Evolutionary conservation across 1,284 basidiomycete genomes (phyloP).

Genomic region (Rhizoctonia solani): DNA sequence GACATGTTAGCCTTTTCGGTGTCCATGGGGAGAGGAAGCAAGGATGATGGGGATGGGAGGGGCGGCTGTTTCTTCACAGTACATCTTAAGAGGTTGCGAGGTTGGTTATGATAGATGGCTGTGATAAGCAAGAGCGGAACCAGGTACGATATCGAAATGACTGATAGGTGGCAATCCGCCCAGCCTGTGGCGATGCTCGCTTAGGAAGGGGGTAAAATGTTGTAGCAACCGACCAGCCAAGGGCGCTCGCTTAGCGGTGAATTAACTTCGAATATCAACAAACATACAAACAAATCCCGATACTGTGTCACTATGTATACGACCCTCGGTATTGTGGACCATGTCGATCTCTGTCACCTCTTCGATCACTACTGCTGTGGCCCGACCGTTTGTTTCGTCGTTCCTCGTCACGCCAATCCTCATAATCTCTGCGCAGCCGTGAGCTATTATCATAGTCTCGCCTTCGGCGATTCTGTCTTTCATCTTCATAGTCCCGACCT

Average conservation of each 20-base stretch:
- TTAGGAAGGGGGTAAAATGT: neutral
- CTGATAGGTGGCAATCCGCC: no score
- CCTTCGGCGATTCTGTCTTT: conserved; percentile 18
- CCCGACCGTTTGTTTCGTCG: neutral
- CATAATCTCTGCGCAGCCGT: neutral
- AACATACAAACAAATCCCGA: conserved; percentile 11
- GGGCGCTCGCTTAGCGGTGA: no score
- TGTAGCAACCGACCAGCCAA: conserved; percentile 1
- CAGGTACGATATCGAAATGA: no score
- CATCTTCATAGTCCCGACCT: conserved; percentile 23
- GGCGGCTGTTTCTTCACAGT: no score
- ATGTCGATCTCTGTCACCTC: neutral
- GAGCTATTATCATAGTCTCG: neutral
- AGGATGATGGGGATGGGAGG: neutral
- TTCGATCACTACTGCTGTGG: neutral
- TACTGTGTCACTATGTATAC: conserved; percentile 17
- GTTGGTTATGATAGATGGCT: neutral
- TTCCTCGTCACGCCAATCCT: conserved; percentile 5
- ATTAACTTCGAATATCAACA: neutral
- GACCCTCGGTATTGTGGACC: conserved; percentile 26
- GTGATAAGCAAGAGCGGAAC: conserved; percentile 9
- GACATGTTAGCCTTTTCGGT: conserved; percentile 11
- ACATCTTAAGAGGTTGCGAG: conserved; percentile 11
- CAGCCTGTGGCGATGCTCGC: conserved; percentile 29
- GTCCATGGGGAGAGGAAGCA: conserved; percentile 11